Conservation (phyloP, 805 yeast genomes). For the Ogataea populi-albae region DNA sequence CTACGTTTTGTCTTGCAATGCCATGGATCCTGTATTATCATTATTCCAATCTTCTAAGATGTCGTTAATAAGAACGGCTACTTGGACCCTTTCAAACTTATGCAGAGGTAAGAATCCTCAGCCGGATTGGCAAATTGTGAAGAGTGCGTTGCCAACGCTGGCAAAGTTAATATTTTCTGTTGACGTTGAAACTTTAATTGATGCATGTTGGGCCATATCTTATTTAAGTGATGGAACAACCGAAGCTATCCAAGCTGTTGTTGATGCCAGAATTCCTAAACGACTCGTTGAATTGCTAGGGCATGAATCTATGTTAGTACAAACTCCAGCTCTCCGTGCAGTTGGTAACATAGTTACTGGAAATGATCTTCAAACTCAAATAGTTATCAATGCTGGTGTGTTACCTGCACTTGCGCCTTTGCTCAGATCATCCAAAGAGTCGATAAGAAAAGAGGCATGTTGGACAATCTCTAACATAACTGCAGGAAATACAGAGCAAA, state of each 20-base stretch:
- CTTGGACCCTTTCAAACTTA: slow-evolving; percentile 95
- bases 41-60: slow-evolving; percentile 79
- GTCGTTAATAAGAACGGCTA: slow-evolving; percentile 91
- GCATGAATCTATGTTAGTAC: slow-evolving; percentile 81
- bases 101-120: slow-evolving; percentile 97
- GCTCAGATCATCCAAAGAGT: slow-evolving; percentile 81
- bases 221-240: slow-evolving; percentile 90
- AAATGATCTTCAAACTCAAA: slow-evolving; percentile 92
- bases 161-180: slow-evolving; percentile 86
- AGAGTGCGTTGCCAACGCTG: slow-evolving; percentile 84
- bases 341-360: slow-evolving; percentile 98
- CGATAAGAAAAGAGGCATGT: slow-evolving; percentile 95
- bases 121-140: slow-evolving; percentile 90
- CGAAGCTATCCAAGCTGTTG: slow-evolving; percentile 93
- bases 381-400: slow-evolving; percentile 90
- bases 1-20: slow-evolving; percentile 77
- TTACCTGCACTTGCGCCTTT: slow-evolving; percentile 79
- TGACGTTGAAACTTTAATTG: slow-evolving; percentile 91
- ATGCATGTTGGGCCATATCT: slow-evolving; percentile 98
- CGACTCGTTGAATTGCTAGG: slow-evolving; percentile 87
- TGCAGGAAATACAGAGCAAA: slow-evolving; percentile 94
- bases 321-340: slow-evolving; percentile 96
- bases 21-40: slow-evolving; percentile 82
- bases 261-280: slow-evolving; percentile 93
- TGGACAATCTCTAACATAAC: slow-evolving; percentile 99